Base-by-base conservation (phyloP, 805 yeast species). In the Komagataella kurtzmanii region DNA sequence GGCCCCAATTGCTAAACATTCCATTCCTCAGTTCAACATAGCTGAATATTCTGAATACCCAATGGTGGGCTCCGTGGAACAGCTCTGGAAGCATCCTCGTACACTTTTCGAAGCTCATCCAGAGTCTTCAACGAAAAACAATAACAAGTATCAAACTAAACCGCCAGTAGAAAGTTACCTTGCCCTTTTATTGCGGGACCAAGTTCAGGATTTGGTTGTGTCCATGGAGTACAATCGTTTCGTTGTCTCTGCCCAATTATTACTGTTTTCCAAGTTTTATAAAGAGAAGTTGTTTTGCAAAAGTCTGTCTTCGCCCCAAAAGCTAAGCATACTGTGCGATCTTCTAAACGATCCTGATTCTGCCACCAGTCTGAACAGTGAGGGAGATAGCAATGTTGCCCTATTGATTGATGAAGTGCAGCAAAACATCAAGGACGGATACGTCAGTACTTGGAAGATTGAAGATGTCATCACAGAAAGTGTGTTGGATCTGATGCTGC, bases 381-480 rank as follows among this genome's bases (percentile, higher is more conserved):
- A 46, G 3, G 61, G 61, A 49, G 55, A 51, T 24, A 64, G 61
- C 52, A 54, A 50, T 7, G 67, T 61, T 17, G 49, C 45, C 17
- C 53, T 56, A 21, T 63, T 65, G 17, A 65, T 67, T 0, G 67
- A 69, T 48, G 70, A 67, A 21, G 66, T 70, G 14, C 66, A 68
- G 36, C 64, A 65, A 49, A 72, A 74, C 48, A 68, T 71, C 55
- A 65, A 68, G 17, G 62, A 65, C 17, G 69, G 71, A 21, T 58
- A 54, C 51, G 57, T 53, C 17, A 79, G 95, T 1, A 88, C 96
- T 0, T 88, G 87, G 85, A 93, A 93, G 63, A 77, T 89, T 54
- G 99, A 93, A 66, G 97, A 90, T 63, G 73, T 90, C 45, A 87
- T 91, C 0, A 76, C 90, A 43, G 97, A 93, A 62, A 79, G 86